phyloP scores from a whole-genome alignment of 2,329 filamentous ascomycete species.

The Ophiocordyceps camponoti-leonardi region DNA sequence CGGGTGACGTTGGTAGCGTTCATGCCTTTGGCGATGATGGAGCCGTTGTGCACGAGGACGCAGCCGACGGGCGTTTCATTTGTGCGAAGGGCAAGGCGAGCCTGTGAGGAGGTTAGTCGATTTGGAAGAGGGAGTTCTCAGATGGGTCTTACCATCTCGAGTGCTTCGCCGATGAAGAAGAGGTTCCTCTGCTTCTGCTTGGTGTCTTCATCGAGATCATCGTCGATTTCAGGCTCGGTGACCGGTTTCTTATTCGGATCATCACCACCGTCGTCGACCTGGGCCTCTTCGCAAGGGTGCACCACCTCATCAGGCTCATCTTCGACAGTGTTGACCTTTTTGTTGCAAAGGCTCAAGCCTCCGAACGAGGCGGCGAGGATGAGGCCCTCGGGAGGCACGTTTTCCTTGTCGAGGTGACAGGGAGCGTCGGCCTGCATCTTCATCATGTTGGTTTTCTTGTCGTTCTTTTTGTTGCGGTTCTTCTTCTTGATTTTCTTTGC shows the following conservation, averaged over 20 bases:
- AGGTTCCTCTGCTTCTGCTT: conserved; percentile 17
- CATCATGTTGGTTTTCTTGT: not conserved
- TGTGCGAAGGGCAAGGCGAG: conserved; percentile 63
- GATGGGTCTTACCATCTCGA: conserved; percentile 53
- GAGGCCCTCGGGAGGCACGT: not conserved
- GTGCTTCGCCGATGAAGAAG: conserved; percentile 66
- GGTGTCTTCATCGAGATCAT: conserved; percentile 11
- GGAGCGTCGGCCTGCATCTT: not conserved
- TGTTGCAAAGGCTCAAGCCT: not conserved
- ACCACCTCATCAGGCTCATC: not conserved
- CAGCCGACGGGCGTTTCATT: conserved; percentile 96
- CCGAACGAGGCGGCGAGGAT: not conserved
- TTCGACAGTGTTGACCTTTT: not conserved
- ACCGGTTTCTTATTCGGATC: too few species aligned
- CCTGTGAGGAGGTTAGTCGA: conserved; percentile 29
- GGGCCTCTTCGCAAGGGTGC: not conserved
- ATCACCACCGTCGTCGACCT: too few species aligned
- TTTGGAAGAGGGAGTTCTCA: not conserved
- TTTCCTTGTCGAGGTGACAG: not conserved
- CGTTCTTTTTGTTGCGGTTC: not conserved
- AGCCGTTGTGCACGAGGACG: conserved; percentile 67
- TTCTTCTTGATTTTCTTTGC: not conserved
- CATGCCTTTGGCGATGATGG: conserved; percentile 79
- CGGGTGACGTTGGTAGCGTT: conserved; percentile 90
- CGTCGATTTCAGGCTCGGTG: not conserved